These are phyloP conservation scores for Cladochytrium replicatum DNA, from an alignment of 192 early-diverging fungal genomes.

Conservation along the genomic window DNA sequence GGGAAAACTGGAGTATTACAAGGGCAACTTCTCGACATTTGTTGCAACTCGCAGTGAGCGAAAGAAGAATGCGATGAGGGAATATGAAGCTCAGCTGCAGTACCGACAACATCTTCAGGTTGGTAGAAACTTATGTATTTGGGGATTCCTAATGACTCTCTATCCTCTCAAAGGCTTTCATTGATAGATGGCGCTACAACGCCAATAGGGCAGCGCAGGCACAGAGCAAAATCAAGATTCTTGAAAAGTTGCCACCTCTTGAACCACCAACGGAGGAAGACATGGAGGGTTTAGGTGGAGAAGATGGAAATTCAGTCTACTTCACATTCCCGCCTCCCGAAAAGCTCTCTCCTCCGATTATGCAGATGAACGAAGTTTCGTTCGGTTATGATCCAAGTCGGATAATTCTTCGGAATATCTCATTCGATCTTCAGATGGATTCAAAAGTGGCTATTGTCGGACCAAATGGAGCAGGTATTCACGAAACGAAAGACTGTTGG, in stretches of 20 bases:
- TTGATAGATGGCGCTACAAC: constrained; percentile 98
- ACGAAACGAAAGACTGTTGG: not conserved
- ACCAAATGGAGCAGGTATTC: constrained; percentile 86
- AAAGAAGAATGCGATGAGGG: constrained; percentile 77
- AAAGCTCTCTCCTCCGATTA: constrained; percentile 87
- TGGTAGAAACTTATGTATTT: not conserved
- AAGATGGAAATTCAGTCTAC: constrained; percentile 60
- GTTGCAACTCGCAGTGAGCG: constrained; percentile 83
- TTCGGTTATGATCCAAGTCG: constrained; percentile 79
- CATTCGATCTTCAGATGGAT: constrained; percentile 94
- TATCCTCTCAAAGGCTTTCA: constrained; percentile 54
- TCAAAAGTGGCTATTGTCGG: constrained; percentile 97
- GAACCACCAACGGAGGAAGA: constrained; percentile 66
- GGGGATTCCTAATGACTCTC: not conserved
- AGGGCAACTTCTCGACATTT: constrained; percentile 89
- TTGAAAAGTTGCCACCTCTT: constrained; percentile 91
- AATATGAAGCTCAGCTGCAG: constrained; percentile 93
- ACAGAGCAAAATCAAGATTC: constrained; percentile 94
- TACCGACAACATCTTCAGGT: constrained; percentile 85
- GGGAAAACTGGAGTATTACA: constrained; percentile 87
- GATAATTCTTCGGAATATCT: constrained; percentile 73
- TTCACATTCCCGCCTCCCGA: constrained; percentile 94
- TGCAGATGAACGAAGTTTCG: constrained; percentile 84
- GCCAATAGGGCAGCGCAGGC: constrained; percentile 95
- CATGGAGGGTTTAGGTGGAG: constrained; percentile 49